Conservation (phyloP, 2,329 filamentous ascomycete genomes). For the Venturia oleaginea region DNA sequence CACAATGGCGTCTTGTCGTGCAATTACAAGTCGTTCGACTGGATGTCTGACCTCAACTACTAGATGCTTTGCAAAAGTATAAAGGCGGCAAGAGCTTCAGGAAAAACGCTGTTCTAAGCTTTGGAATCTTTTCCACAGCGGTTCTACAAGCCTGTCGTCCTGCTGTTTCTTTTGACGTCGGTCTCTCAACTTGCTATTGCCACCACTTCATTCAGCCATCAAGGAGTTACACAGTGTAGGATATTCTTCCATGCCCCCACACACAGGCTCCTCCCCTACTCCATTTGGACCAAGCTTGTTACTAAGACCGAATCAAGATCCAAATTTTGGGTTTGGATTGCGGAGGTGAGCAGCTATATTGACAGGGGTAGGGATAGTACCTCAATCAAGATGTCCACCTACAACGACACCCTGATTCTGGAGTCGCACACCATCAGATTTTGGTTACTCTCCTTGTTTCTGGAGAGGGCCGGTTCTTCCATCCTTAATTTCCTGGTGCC, state of each 20-base stretch:
- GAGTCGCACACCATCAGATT: neutral
- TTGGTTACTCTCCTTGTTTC: neutral
- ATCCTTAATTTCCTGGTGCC: neutral
- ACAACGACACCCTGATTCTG: neutral
- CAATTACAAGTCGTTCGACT: neutral
- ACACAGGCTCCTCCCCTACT: neutral
- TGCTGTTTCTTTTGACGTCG: neutral
- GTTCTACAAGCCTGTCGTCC: neutral
- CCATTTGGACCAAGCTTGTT: neutral
- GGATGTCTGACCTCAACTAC: neutral
- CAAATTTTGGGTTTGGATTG: neutral
- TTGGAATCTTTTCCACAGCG: neutral
- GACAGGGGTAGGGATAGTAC: slow-evolving; percentile 3
- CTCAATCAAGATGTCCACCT: neutral
- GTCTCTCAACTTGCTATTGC: neutral
- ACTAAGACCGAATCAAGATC: neutral
- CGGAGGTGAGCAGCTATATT: slow-evolving; percentile 5
- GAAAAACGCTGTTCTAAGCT: neutral
- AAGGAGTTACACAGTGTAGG: neutral
- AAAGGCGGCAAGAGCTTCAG: neutral
- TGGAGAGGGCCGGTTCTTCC: neutral
- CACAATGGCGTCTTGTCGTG: neutral
- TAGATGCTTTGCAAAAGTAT: neutral
- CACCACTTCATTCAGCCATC: neutral
- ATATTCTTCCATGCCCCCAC: neutral